Conservation (phyloP, 2,329 filamentous ascomycete genomes). For the Fonsecaea nubica region DNA sequence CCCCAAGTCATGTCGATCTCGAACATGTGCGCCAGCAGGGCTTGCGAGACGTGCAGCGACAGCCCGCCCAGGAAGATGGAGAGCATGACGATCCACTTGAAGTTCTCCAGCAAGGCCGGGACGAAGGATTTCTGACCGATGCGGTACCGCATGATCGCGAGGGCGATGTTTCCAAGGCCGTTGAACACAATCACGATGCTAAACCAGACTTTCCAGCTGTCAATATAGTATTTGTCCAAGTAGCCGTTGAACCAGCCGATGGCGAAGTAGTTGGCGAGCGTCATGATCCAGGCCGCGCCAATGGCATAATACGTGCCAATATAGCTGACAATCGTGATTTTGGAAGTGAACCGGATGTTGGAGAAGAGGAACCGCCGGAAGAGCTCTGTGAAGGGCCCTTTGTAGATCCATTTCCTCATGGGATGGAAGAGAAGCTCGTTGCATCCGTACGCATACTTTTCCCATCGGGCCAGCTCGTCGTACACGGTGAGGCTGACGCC, state of each 20-base stretch:
- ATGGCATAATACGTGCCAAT: slow-evolving; percentile 78
- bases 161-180: slow-evolving; percentile 64
- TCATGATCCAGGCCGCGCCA: slow-evolving; percentile 69
- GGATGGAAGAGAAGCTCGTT: slow-evolving; percentile 83
- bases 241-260: slow-evolving; percentile 74
- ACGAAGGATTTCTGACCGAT: slow-evolving; percentile 62
- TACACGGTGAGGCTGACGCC: slow-evolving; percentile 84
- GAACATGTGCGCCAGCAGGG: slow-evolving; percentile 81
- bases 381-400: slow-evolving; percentile 78
- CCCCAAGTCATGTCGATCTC: slow-evolving; percentile 84
- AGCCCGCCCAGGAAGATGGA: slow-evolving; percentile 84
- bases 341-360: slow-evolving; percentile 65
- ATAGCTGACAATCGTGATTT: slow-evolving; percentile 74
- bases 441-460: slow-evolving; percentile 86
- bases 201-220: slow-evolving; percentile 69
- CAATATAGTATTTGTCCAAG: slow-evolving; percentile 71
- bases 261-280: slow-evolving; percentile 72
- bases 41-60: slow-evolving; percentile 79
- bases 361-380: slow-evolving; percentile 77
- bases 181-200: slow-evolving; percentile 70
- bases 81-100: slow-evolving; percentile 68
- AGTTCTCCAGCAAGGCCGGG: slow-evolving; percentile 60
- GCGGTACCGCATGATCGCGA: slow-evolving; percentile 69
- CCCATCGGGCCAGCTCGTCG: slow-evolving; percentile 83
- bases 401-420: slow-evolving; percentile 72